Conservation (phyloP, 2,329 filamentous ascomycete species). For the Laburnicola sp. region DNA sequence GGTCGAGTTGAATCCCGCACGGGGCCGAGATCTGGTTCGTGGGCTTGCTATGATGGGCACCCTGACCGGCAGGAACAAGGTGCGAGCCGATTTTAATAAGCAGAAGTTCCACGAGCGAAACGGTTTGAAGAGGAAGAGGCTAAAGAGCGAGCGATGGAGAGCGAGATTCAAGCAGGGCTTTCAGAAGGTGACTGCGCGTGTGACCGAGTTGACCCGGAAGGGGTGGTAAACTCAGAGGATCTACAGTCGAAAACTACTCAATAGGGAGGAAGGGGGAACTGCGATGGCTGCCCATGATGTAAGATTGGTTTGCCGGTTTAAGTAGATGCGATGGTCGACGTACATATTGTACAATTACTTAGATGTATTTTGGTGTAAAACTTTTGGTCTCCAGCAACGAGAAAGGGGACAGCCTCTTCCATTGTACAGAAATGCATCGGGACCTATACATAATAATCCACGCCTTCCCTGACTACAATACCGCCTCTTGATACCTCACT, state of each 20-base stretch:
- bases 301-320: too few relatives aligned
- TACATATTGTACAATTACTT: conserved; percentile 5
- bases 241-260: too few relatives aligned
- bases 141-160: conserved; percentile 70
- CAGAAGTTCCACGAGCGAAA: conserved; percentile 76
- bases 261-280: too few relatives aligned
- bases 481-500: background rate
- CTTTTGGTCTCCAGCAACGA: background rate
- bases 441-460: background rate
- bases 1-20: conserved; percentile 38
- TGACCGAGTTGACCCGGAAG: conserved; percentile 71
- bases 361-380: background rate
- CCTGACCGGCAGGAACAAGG: conserved; percentile 57
- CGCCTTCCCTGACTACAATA: background rate
- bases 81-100: conserved; percentile 58
- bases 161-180: conserved; percentile 71
- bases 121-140: conserved; percentile 76
- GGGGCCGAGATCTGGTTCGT: conserved; percentile 52
- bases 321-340: background rate
- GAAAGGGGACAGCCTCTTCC: background rate
- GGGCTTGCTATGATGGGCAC: conserved; percentile 51
- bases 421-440: background rate
- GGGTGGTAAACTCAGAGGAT: conserved; percentile 64
- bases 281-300: background rate
- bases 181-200: conserved; percentile 63